Percentiles rank a stretch among this genome's conserved stretches.
These are phyloP conservation scores for Sapria himalayana DNA, from an alignment of 345 rosid species.

Conservation along the genomic window DNA sequence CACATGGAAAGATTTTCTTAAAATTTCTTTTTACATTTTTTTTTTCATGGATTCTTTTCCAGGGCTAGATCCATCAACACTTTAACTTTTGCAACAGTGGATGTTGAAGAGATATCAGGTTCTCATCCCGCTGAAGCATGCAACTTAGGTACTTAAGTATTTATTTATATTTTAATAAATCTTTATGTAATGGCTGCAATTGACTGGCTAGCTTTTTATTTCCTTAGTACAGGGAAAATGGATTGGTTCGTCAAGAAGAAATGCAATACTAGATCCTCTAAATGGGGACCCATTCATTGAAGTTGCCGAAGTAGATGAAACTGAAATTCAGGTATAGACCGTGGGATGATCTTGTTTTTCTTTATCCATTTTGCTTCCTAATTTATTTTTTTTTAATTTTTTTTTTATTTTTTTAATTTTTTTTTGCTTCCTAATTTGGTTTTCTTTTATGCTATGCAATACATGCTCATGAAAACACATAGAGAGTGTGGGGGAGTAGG, in stretches of 20 bases:
- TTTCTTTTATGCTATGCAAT: background rate
- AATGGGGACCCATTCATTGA: conserved; percentile 88
- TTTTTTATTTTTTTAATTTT: too few relatives aligned
- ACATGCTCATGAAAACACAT: too few relatives aligned
- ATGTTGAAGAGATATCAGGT: conserved; percentile 66
- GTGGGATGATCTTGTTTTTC: too few relatives aligned
- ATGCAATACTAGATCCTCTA: conserved; percentile 61
- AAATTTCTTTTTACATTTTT: too few relatives aligned
- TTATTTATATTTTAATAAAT: background rate
- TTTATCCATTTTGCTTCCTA: too few relatives aligned
- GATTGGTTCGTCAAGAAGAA: conserved; percentile 45
- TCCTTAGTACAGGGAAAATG: conserved; percentile 78
- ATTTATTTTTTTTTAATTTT: too few relatives aligned
- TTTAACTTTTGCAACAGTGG: conserved; percentile 61
- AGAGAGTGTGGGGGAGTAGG: too few relatives aligned
- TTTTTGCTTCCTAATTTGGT: background rate
- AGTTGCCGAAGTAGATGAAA: conserved; percentile 62
- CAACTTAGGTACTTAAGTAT: conserved; percentile 43
- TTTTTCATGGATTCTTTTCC: too few relatives aligned
- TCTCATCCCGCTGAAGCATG: conserved; percentile 70
- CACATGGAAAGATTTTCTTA: too few relatives aligned
- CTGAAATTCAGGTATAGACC: conserved; percentile 37
- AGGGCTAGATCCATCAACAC: conserved; percentile 66
- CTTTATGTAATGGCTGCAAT: too few relatives aligned
- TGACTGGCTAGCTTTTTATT: too few relatives aligned